Conservation (phyloP, 768 basidiomycete species). For the Rhodotorula sphaerocarpa region DNA sequence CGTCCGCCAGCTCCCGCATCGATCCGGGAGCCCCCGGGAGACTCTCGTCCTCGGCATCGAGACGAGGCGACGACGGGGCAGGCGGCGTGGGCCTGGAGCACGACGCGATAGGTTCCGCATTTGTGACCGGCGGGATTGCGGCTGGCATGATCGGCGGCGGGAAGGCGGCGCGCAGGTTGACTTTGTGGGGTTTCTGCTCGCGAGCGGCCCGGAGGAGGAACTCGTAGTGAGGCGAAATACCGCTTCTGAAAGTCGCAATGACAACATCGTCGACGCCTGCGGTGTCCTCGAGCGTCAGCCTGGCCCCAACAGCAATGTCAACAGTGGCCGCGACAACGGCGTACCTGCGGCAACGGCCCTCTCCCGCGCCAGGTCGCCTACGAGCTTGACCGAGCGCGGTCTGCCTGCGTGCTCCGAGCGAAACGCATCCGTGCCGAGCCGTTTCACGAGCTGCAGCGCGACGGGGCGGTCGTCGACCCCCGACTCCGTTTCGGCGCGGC, state of each 20-base stretch:
- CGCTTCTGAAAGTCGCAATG: neutral
- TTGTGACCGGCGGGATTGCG: neutral
- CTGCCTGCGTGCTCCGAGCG: too few species aligned
- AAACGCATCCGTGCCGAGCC: neutral
- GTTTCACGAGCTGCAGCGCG: neutral
- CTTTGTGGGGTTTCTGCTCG: neutral
- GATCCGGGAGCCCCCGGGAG: neutral
- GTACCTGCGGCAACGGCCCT: neutral
- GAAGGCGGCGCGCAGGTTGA: conserved; percentile 3
- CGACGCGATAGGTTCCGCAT: too few species aligned
- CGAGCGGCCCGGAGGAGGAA: neutral
- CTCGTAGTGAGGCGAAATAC: neutral
- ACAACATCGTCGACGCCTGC: neutral
- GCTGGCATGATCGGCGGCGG: neutral
- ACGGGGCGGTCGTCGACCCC: neutral
- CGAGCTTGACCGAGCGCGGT: neutral
- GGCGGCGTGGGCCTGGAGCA: too few species aligned
- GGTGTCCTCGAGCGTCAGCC: neutral
- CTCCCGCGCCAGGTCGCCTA: neutral
- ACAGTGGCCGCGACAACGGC: neutral
- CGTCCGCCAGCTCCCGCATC: neutral
- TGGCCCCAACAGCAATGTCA: too few species aligned
- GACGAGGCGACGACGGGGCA: too few species aligned
- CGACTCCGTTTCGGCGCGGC: too few species aligned
- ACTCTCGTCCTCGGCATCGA: neutral